phyloP scores from a whole-genome alignment of 2,329 filamentous ascomycete genomes.

The Biscogniauxia sp. region DNA sequence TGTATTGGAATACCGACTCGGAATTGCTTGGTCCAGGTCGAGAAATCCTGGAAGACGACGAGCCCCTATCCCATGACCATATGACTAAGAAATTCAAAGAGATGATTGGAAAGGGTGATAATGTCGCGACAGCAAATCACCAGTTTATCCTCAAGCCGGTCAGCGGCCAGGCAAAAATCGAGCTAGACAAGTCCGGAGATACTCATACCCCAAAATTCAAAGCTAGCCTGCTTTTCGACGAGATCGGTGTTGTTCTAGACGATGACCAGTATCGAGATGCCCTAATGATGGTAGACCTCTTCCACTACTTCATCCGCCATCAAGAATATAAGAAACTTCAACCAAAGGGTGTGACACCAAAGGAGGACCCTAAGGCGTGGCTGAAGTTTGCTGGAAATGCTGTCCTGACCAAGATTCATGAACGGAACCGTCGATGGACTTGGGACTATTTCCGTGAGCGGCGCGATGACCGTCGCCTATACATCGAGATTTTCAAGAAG shows the following conservation, averaged over 20 bases:
- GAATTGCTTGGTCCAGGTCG: conserved; percentile 78
- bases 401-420: conserved; percentile 90
- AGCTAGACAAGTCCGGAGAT: conserved; percentile 90
- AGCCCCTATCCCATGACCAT: conserved; percentile 68
- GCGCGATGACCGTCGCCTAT: conserved; percentile 81
- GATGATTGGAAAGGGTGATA: conserved; percentile 74
- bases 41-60: conserved; percentile 61
- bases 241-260: conserved; percentile 96
- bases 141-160: conserved; percentile 97
- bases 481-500: conserved; percentile 96
- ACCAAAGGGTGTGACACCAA: conserved; percentile 75
- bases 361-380: conserved; percentile 91
- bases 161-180: conserved; percentile 89
- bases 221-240: conserved; percentile 88
- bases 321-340: conserved; percentile 95
- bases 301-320: conserved; percentile 97
- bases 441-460: conserved; percentile 95
- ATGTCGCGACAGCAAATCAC: conserved; percentile 54
- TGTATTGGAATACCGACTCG: conserved; percentile 98
- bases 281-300: conserved; percentile 96
- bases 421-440: conserved; percentile 87
- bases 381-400: conserved; percentile 86
- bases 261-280: conserved; percentile 97
- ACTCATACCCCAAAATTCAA: conserved; percentile 80
- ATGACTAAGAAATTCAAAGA: conserved; percentile 74